Conservation (phyloP, 768 basidiomycete genomes). For the Leccinellum luteum region DNA sequence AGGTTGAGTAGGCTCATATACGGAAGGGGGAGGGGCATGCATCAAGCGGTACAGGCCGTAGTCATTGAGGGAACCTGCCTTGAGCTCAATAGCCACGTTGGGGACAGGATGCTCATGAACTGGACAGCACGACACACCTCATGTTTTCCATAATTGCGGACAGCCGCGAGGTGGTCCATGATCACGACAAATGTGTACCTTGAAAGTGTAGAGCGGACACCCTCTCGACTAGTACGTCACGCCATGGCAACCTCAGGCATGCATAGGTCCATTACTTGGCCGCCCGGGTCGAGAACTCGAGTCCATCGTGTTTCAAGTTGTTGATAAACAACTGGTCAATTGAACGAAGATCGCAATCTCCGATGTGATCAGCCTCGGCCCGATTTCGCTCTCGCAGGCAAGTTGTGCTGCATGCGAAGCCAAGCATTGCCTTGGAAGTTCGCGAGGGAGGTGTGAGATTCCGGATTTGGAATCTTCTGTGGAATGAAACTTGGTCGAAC, state of each 20-base stretch:
- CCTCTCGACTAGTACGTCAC: conserved; percentile 25
- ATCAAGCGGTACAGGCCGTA: conserved; percentile 32
- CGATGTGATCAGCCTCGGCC: conserved; percentile 5
- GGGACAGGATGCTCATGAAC: conserved; percentile 30
- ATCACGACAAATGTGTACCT: conserved; percentile 34
- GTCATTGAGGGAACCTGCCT: conserved; percentile 32
- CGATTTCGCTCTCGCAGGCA: neutral
- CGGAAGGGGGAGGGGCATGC: conserved; percentile 23
- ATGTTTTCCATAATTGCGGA: conserved; percentile 37
- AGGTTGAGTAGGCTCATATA: conserved; percentile 32
- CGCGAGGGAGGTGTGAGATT: conserved; percentile 7
- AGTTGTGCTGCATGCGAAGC: conserved; percentile 7
- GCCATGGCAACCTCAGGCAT: conserved; percentile 21
- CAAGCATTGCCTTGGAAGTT: conserved; percentile 16
- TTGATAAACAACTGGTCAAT: conserved; percentile 13
- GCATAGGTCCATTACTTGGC: neutral
- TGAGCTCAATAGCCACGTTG: conserved; percentile 37
- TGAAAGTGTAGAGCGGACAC: conserved; percentile 20
- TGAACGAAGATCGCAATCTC: conserved; percentile 5
- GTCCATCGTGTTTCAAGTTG: conserved; percentile 1
- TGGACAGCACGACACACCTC: conserved; percentile 35
- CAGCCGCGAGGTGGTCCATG: conserved; percentile 32
- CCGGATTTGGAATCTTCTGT: conserved; percentile 30
- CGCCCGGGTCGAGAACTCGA: conserved; percentile 3
- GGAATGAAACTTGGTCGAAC: conserved; percentile 16